phyloP scores from a whole-genome alignment of 2,329 filamentous ascomycete species.

The Zymoseptoria tritici region DNA sequence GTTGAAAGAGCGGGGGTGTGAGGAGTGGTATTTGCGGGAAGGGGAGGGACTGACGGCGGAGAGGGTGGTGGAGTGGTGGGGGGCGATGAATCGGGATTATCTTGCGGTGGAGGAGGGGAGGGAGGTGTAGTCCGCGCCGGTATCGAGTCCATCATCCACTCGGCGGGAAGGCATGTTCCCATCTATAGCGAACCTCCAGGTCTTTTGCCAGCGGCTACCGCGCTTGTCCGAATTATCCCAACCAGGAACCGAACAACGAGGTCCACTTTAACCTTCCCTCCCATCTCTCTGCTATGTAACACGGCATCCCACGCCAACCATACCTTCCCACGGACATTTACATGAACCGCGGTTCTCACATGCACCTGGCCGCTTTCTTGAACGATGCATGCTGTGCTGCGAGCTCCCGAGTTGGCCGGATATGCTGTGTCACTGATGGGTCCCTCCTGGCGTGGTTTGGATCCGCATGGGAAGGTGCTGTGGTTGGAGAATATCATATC shows the following conservation, averaged over 20 bases:
- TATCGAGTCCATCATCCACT: too few species aligned
- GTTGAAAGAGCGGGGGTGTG: neutral
- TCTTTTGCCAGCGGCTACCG: neutral
- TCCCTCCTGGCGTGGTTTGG: too few species aligned
- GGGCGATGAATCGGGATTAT: constrained; percentile 20
- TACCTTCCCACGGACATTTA: neutral
- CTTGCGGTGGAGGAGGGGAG: neutral
- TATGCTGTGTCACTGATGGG: too few species aligned
- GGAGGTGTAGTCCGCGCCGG: neutral
- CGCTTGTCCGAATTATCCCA: neutral
- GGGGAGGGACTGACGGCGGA: neutral
- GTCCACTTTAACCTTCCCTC: neutral
- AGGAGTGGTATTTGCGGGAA: neutral
- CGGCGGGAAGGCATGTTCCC: too few species aligned
- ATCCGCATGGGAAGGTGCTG: too few species aligned
- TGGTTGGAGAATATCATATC: too few species aligned
- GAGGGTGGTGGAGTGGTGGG: neutral
- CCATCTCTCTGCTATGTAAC: neutral
- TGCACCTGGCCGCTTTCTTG: too few species aligned
- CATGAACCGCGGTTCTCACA: neutral
- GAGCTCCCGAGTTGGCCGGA: too few species aligned
- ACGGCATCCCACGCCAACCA: neutral
- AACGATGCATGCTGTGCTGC: too few species aligned
- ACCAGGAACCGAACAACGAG: neutral
- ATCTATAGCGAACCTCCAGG: too few species aligned